Percentiles rank a stretch among this genome's conserved stretches.
Evolutionary conservation across 73 alveolate genomes (phyloP).

Genomic region (Blepharisma japonicum): DNA sequence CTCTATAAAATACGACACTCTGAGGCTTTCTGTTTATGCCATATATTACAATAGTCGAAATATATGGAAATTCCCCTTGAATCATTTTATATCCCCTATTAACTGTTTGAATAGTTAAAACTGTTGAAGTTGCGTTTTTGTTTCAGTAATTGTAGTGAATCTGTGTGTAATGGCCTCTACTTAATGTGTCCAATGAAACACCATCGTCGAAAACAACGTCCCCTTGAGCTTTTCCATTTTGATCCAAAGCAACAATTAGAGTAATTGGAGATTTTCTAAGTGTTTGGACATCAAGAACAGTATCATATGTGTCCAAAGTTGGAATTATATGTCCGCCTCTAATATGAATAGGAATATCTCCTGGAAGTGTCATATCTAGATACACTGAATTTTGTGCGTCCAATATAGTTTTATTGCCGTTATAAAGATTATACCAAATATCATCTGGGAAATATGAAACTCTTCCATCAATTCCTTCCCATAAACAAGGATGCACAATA

Average conservation of each 20-base stretch:
- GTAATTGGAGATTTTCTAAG: conserved; percentile 17
- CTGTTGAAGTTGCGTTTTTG: neutral
- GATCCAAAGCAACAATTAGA: conserved; percentile 48
- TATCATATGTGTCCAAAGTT: conserved; percentile 54
- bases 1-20: neutral
- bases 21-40: neutral
- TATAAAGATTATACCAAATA: conserved; percentile 23
- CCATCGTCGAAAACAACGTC: conserved; percentile 53
- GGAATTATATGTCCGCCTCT: conserved; percentile 82
- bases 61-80: neutral
- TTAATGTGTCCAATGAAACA: neutral
- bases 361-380: conserved; percentile 1
- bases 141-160: neutral
- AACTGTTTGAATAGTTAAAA: neutral
- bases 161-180: neutral
- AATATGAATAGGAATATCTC: conserved; percentile 60
- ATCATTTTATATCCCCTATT: neutral
- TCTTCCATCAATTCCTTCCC: neutral
- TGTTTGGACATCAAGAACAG: neutral
- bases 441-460: conserved; percentile 13
- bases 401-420: neutral
- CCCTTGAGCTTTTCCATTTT: conserved; percentile 50
- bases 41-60: neutral
- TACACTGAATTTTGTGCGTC: neutral
- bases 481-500: conserved; percentile 31